Conservation (phyloP, 257 asterid species). For the Capsicum rhomboideum region DNA sequence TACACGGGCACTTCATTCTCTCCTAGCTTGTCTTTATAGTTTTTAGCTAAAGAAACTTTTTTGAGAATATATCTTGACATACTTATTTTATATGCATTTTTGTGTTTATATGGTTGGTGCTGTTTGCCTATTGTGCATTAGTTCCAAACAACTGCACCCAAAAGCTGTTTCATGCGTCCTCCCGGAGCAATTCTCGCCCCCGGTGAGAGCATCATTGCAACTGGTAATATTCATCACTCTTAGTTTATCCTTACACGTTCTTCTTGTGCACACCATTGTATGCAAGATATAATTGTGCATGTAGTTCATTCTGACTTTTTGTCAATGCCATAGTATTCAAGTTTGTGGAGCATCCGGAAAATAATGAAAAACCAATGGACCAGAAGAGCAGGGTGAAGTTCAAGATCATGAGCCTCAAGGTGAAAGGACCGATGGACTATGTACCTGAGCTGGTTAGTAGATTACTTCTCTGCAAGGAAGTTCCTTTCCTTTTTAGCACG, state of each 20-base stretch:
- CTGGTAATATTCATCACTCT: slow-evolving; percentile 41
- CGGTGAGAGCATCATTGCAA: slow-evolving; percentile 84
- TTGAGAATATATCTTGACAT: not conserved
- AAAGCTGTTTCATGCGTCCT: slow-evolving; percentile 98
- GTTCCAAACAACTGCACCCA: slow-evolving; percentile 98
- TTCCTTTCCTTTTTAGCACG: not conserved
- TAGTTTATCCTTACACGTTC: not conserved
- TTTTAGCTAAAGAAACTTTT: not conserved
- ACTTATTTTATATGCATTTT: not conserved
- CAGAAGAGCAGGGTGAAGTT: slow-evolving; percentile 91
- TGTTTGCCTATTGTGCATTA: slow-evolving; percentile 21
- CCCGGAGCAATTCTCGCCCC: slow-evolving; percentile 94
- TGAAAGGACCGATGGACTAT: slow-evolving; percentile 80
- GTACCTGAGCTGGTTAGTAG: slow-evolving; percentile 83
- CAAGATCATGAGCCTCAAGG: slow-evolving; percentile 93
- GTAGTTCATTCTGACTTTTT: slow-evolving; percentile 10
- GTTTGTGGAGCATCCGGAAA: slow-evolving; percentile 92
- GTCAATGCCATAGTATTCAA: slow-evolving; percentile 60
- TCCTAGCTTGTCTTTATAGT: not conserved
- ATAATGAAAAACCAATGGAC: slow-evolving; percentile 83
- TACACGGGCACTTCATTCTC: not conserved
- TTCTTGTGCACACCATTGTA: not conserved
- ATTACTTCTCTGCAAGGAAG: slow-evolving; percentile 2
- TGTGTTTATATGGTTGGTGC: slow-evolving; percentile 8
- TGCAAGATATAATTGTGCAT: not conserved